Percentiles rank a stretch among this genome's conserved stretches.
Evolutionary conservation across 768 basidiomycete genomes (phyloP).

Genomic region (Leccinum uliginosum): DNA sequence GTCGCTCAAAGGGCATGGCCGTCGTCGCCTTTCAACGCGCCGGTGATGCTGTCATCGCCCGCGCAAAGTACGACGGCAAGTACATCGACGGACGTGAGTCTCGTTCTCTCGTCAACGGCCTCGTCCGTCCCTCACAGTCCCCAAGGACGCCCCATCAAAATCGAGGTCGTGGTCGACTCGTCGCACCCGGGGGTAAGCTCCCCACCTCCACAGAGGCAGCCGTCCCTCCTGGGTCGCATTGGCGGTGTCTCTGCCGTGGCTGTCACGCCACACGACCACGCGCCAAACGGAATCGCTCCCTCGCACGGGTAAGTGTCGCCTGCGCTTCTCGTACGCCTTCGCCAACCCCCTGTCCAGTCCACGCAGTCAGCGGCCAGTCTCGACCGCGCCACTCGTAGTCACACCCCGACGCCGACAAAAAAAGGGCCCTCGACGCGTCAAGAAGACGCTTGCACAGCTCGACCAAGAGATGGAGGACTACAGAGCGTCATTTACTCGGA

Average conservation of each 20-base stretch:
- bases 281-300: slow-evolving; percentile 13
- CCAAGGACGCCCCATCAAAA: slow-evolving; percentile 63
- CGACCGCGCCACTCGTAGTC: slow-evolving; percentile 21
- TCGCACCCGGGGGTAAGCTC: slow-evolving; percentile 20
- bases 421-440: slow-evolving; percentile 72
- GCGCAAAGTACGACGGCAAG: slow-evolving; percentile 69
- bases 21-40: slow-evolving; percentile 61
- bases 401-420: slow-evolving; percentile 45
- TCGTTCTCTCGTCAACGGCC: not conserved
- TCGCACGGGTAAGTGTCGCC: slow-evolving; percentile 10
- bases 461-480: slow-evolving; percentile 84
- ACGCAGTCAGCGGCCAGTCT: slow-evolving; percentile 17
- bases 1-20: slow-evolving; percentile 77
- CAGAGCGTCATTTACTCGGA: slow-evolving; percentile 35
- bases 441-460: slow-evolving; percentile 62
- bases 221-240: slow-evolving; percentile 39
- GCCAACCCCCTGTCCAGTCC: slow-evolving; percentile 10
- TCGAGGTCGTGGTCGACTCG: slow-evolving; percentile 55
- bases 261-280: slow-evolving; percentile 9
- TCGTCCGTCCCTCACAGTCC: not conserved
- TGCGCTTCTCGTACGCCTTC: not conserved
- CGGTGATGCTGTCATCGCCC: slow-evolving; percentile 60
- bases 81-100: slow-evolving; percentile 61
- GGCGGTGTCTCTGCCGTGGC: slow-evolving; percentile 14
- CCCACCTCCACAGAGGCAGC: slow-evolving; percentile 24